Evolutionary conservation across 139 green algal species (phyloP).

Genomic region (Bryopsis sp.): DNA sequence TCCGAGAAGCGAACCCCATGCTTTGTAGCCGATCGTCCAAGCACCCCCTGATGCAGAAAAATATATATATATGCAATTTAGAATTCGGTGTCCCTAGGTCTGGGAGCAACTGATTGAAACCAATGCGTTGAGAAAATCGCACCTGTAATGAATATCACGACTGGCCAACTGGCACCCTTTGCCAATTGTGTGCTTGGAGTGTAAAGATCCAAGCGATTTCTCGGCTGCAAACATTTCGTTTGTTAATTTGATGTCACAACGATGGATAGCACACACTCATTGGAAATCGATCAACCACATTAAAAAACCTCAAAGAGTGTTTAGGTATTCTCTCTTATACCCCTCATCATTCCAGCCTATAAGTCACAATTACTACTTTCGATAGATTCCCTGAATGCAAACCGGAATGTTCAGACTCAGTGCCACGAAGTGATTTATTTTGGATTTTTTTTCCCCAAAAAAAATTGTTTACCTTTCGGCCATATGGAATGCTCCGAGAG

Average conservation of each 20-base stretch:
- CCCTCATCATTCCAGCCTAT: background rate
- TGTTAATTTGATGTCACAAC: constrained; percentile 3
- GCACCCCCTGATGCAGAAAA: constrained; percentile 50
- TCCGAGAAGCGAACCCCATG: constrained; percentile 83
- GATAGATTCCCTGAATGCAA: background rate
- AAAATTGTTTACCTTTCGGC: constrained; percentile 34
- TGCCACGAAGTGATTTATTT: background rate
- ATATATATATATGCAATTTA: background rate
- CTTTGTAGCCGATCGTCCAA: constrained; percentile 94
- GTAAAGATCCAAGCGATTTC: constrained; percentile 80
- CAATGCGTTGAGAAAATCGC: background rate
- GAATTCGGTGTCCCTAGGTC: background rate
- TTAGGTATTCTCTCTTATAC: background rate
- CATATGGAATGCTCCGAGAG: constrained; percentile 60
- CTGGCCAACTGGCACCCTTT: constrained; percentile 32
- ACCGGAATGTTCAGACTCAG: constrained; percentile 6
- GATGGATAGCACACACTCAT: background rate
- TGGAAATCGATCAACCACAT: background rate
- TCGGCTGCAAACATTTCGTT: constrained; percentile 32
- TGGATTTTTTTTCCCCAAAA: background rate
- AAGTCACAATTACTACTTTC: background rate
- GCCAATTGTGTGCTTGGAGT: constrained; percentile 35
- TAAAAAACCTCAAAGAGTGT: background rate
- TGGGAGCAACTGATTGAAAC: background rate
- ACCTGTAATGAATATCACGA: constrained; percentile 86